Percentiles rank a stretch among this genome's conserved stretches.
Conservation (phyloP, 371 early-diverging fungal genomes). For the Blakeslea trispora region DNA sequence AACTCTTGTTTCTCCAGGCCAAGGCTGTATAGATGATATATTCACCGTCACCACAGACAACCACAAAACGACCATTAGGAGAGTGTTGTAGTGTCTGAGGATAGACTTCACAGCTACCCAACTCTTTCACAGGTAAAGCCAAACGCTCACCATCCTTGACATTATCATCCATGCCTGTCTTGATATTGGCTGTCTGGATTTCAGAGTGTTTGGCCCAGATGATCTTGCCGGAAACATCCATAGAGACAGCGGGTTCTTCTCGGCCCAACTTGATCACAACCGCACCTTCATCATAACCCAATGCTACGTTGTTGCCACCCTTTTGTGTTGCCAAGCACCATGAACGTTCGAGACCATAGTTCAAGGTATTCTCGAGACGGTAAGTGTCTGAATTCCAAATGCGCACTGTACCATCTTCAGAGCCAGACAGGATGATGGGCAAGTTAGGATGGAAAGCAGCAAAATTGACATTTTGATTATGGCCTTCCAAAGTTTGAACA, state of each 20-base stretch:
- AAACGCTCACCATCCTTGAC: constrained; percentile 93
- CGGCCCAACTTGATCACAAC: constrained; percentile 92
- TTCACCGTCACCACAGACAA: constrained; percentile 98
- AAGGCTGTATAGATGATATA: constrained; percentile 99
- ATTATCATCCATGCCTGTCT: constrained; percentile 70
- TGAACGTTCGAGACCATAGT: constrained; percentile 95
- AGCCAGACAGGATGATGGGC: constrained; percentile 95
- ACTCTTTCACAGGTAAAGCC: constrained; percentile 84
- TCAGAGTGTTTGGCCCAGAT: constrained; percentile 98
- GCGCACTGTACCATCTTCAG: constrained; percentile 96
- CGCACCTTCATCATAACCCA: constrained; percentile 96
- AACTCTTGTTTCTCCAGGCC: constrained; percentile 99
- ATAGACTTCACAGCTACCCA: constrained; percentile 97
- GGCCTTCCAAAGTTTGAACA: constrained; percentile 97
- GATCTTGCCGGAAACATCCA: constrained; percentile 96
- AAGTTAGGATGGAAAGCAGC: constrained; percentile 96
- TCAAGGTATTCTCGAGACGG: constrained; percentile 92
- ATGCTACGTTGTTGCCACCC: constrained; percentile 88
- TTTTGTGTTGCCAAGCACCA: constrained; percentile 91
- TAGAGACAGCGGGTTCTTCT: constrained; percentile 95
- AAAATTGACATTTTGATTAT: constrained; percentile 96
- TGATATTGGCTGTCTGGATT: constrained; percentile 93
- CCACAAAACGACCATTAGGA: constrained; percentile 98
- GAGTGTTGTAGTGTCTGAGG: constrained; percentile 96
- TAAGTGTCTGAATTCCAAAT: constrained; percentile 99